phyloP scores from a whole-genome alignment of 2,329 filamentous ascomycete species.

The Allantophomopsis cytisporea region DNA sequence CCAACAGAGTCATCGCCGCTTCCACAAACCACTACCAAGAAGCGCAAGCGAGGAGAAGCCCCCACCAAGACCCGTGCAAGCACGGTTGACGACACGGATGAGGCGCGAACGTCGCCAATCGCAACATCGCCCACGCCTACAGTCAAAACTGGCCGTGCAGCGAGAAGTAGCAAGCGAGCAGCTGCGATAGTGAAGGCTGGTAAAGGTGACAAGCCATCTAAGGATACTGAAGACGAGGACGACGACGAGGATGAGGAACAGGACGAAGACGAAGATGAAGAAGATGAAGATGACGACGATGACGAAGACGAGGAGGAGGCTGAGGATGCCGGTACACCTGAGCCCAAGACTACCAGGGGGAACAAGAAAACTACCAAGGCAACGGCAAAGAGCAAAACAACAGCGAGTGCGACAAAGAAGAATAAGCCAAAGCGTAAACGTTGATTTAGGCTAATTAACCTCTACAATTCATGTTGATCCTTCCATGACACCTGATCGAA shows the following conservation, averaged over 20 bases:
- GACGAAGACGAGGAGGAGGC: constrained; percentile 20
- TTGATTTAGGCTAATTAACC: neutral
- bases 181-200: constrained; percentile 25
- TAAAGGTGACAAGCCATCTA: constrained; percentile 18
- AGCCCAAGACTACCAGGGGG: constrained; percentile 12
- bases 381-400: constrained; percentile 6
- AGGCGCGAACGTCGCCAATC: constrained; percentile 24
- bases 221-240: constrained; percentile 16
- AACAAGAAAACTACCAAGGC: constrained; percentile 6
- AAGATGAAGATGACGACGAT: constrained; percentile 21
- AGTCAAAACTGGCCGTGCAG: constrained; percentile 22
- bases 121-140: constrained; percentile 22
- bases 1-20: constrained; percentile 11
- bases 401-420: constrained; percentile 13
- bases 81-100: constrained; percentile 39
- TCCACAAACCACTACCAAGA: constrained; percentile 8
- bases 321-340: constrained; percentile 12
- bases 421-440: neutral
- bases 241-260: constrained; percentile 20
- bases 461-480: neutral
- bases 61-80: constrained; percentile 23
- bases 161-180: constrained; percentile 23
- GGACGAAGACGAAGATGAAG: constrained; percentile 17
- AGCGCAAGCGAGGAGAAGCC: constrained; percentile 20
- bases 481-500: neutral